phyloP scores from a whole-genome alignment of 345 rosid genomes.

The Hypericum androsaemum region DNA sequence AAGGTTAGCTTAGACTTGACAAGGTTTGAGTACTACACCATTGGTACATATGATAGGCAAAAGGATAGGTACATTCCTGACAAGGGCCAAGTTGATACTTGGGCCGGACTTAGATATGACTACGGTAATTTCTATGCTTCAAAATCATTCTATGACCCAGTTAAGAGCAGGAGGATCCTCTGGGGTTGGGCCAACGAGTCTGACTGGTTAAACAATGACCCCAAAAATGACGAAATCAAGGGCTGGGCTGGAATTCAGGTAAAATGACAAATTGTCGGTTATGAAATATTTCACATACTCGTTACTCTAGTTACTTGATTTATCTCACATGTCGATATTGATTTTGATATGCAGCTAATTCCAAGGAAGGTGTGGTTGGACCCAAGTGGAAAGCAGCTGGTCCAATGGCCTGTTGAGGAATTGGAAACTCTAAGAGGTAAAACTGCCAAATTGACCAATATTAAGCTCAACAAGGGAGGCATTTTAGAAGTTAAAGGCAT shows the following conservation, averaged over 20 bases:
- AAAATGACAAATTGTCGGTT: neutral
- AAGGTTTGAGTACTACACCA: slow-evolving; percentile 3
- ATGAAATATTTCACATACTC: neutral
- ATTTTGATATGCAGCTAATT: slow-evolving; percentile 29
- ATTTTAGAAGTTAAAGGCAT: slow-evolving; percentile 38
- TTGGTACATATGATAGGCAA: neutral
- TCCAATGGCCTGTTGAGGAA: slow-evolving; percentile 69
- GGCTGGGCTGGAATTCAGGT: slow-evolving; percentile 4
- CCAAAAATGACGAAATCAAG: neutral
- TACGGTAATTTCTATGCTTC: slow-evolving; percentile 3
- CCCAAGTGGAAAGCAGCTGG: slow-evolving; percentile 38
- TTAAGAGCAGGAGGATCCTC: neutral
- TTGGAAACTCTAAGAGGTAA: slow-evolving; percentile 27
- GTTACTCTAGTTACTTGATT: too few species aligned
- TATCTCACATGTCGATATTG: neutral
- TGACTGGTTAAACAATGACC: neutral
- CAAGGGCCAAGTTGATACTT: neutral
- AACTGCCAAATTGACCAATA: slow-evolving; percentile 16
- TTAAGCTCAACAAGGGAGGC: slow-evolving; percentile 23
- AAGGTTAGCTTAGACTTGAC: slow-evolving; percentile 1
- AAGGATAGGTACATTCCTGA: neutral
- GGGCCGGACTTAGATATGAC: slow-evolving; percentile 2
- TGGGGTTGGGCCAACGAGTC: slow-evolving; percentile 7
- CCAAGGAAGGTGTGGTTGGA: slow-evolving; percentile 55
- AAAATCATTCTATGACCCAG: neutral